Conservation (phyloP, 179 eudicot genomes). For the Spinacia oleracea region DNA sequence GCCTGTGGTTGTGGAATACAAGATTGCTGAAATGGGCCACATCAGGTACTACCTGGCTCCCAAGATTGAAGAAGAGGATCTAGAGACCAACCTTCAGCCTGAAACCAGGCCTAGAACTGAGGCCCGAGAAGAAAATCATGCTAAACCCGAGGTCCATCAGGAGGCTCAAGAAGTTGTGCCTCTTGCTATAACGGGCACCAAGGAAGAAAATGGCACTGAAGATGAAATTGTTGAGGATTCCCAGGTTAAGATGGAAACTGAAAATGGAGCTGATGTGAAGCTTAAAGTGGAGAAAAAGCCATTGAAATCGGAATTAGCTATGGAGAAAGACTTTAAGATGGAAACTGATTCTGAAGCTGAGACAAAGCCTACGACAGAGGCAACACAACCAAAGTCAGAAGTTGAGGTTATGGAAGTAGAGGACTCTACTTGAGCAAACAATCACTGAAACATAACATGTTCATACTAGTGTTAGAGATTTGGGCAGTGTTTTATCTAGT, state of each 20-base stretch:
- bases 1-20: slow-evolving; percentile 60
- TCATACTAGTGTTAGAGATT: slow-evolving; percentile 6
- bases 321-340: slow-evolving; percentile 26
- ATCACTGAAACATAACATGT: slow-evolving; percentile 11
- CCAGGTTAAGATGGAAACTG: slow-evolving; percentile 33
- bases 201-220: slow-evolving; percentile 19
- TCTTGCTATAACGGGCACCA: slow-evolving; percentile 19
- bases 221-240: slow-evolving; percentile 26
- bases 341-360: slow-evolving; percentile 28
- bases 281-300: slow-evolving; percentile 30
- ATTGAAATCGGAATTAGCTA: slow-evolving; percentile 22
- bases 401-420: slow-evolving; percentile 46
- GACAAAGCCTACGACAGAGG: slow-evolving; percentile 29
- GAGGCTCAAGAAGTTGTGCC: slow-evolving; percentile 21
- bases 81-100: slow-evolving; percentile 37
- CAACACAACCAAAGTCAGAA: slow-evolving; percentile 33
- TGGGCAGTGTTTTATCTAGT: neutral
- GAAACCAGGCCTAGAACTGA: slow-evolving; percentile 32
- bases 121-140: slow-evolving; percentile 21
- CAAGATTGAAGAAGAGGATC: slow-evolving; percentile 59
- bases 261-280: slow-evolving; percentile 31
- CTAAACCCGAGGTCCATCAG: slow-evolving; percentile 23
- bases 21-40: slow-evolving; percentile 60
- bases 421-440: slow-evolving; percentile 8
- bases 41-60: slow-evolving; percentile 65